Base-by-base conservation (phyloP, 305 asterid species). In the Rubia peregrina region DNA sequence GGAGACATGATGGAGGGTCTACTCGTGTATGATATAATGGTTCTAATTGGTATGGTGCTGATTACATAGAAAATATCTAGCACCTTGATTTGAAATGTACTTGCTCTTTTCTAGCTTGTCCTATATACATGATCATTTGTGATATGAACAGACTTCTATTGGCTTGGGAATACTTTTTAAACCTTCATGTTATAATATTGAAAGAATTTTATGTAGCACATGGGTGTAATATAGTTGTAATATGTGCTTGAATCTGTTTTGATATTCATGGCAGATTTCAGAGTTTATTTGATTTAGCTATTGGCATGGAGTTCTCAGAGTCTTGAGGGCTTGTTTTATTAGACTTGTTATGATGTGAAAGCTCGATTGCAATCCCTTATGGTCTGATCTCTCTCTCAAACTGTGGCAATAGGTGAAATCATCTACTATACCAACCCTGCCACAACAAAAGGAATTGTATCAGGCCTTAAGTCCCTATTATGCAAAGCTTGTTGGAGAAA, bases 401-500 rank as follows among this genome's bases (percentile, higher is more conserved):
- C 70, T 76, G 80, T 62, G 64, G 48, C 44, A 62, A 80, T 78
- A 95, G 99, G 88, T 92, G 80, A 95, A 88, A 83, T 84, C 98
- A 65, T 87, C 92, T 60, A 70, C 96, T 26, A 62, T 95, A 81
- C 98, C 99, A 57, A 86, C 83, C 73, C 82, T 95, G 72, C 99
- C 99, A 74, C 88, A 84, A 61, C 88, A 95, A 24, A 85, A 78
- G 79, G 97, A 95, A 63, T 82, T 95, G 38, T 89, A 82, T 78
- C 80, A 95, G 9, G 48, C 78, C 64, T 84, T 95, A 67, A 92
- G 89, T 78, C 93, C 96, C 61, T 85, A 80, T 82, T 95, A 92
- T 76, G 94, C 86, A 48, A 88, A 90, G 79, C 83, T 95, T 77
- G 98, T 95, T 57, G 99, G 95, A 77, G 99, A 95, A 77, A 92